Evolutionary conservation across 768 basidiomycete species (phyloP), one percentile per base, ranked within the genome.

Genomic region (Tylopilus rubrobrunneus): DNA sequence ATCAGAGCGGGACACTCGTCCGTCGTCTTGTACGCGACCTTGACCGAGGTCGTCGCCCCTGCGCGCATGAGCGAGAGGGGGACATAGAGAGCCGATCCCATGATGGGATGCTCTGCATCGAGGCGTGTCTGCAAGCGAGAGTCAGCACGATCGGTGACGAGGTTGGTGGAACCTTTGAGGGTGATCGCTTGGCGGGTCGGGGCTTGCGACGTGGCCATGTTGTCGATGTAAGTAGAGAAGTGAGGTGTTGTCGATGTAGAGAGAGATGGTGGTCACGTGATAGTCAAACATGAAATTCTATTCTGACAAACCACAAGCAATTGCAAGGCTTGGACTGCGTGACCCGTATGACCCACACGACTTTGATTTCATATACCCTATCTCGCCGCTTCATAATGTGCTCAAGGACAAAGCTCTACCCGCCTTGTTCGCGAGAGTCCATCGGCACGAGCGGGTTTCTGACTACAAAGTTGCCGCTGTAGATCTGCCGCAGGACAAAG

Each of bases 101-200:
- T n/a, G n/a, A n/a, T n/a, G n/a, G n/a, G n/a, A n/a, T n/a, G n/a
- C n/a, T n/a, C n/a, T n/a, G n/a, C n/a, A n/a, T n/a, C n/a, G n/a
- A n/a, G n/a, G n/a, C n/a, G n/a, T n/a, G n/a, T n/a, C n/a, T n/a
- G n/a, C n/a, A n/a, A n/a, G n/a, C n/a, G n/a, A n/a, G n/a, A n/a
- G n/a, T n/a, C n/a, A n/a, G n/a, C n/a, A n/a, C n/a, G n/a, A n/a
- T 99, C 97, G 0, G 93, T 96, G 52, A 99, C 96, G 19, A 98
- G 79, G 39, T 84, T 80, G 3, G 93, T 92, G 0, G 93, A 96
- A 2, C 97, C 97, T 65, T 98, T 97, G 71, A 99, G 86, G 1
- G 92, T 95, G 60, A 98, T 96, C 5, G 87, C 84, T 57, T 89
- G 86, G 41, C 83, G 83, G 21, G 75, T 72, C 4, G 74, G 75